These are phyloP conservation scores for Quambalaria eucalypti DNA, from an alignment of 1,284 basidiomycete genomes.

Conservation along the genomic window DNA sequence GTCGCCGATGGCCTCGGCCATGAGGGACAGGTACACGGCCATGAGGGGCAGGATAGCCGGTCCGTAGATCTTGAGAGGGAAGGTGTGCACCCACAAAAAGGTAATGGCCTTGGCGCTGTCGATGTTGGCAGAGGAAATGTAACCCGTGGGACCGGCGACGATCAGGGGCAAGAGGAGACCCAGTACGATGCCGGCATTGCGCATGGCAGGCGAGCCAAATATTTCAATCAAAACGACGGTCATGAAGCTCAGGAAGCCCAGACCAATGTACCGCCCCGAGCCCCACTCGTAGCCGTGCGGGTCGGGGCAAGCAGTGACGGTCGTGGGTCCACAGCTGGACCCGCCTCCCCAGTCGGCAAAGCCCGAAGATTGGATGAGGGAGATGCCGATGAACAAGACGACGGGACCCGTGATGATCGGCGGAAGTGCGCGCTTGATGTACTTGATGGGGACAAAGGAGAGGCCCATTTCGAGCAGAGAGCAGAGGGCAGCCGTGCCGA, in stretches of 20 bases:
- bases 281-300: slow-evolving; percentile 58
- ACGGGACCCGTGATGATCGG: slow-evolving; percentile 61
- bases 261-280: slow-evolving; percentile 69
- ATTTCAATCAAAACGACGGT: slow-evolving; percentile 65
- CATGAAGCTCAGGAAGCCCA: slow-evolving; percentile 73
- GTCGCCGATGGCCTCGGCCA: slow-evolving; percentile 78
- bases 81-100: slow-evolving; percentile 60
- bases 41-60: slow-evolving; percentile 74
- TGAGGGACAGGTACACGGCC: slow-evolving; percentile 59
- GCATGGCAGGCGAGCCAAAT: slow-evolving; percentile 68
- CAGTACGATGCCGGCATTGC: slow-evolving; percentile 53
- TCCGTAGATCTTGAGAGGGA: slow-evolving; percentile 68
- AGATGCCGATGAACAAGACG: slow-evolving; percentile 57
- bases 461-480: slow-evolving; percentile 70
- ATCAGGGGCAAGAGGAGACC: slow-evolving; percentile 35
- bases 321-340: slow-evolving; percentile 55
- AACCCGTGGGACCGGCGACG: slow-evolving; percentile 29
- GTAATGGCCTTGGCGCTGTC: slow-evolving; percentile 23
- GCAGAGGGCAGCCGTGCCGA: slow-evolving; percentile 67
- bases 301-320: slow-evolving; percentile 61
- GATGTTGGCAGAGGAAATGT: slow-evolving; percentile 22
- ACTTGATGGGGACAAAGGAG: slow-evolving; percentile 59
- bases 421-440: slow-evolving; percentile 64
- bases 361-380: slow-evolving; percentile 64
- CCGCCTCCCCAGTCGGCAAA: slow-evolving; percentile 73